These are phyloP conservation scores for Seiridium cupressi DNA, from an alignment of 2,329 filamentous ascomycete genomes.

Conservation along the genomic window DNA sequence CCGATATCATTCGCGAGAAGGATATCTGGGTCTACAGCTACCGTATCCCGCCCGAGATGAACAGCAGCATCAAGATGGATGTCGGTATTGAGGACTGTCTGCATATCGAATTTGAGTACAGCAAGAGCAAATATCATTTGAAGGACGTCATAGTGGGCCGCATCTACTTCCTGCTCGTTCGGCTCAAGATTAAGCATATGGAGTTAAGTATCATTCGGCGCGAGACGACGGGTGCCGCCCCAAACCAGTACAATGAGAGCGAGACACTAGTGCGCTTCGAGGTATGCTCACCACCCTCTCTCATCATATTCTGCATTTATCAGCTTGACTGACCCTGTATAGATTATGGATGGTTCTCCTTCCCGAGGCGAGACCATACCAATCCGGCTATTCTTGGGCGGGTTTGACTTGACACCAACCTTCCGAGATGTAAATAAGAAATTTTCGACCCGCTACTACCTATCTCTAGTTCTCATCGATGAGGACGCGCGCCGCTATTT, in stretches of 20 bases:
- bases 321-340: background rate
- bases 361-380: conserved; percentile 93
- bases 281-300: conserved; percentile 41
- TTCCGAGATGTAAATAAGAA: conserved; percentile 99
- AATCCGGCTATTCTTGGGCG: conserved; percentile 93
- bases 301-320: background rate
- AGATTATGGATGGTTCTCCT: conserved; percentile 99
- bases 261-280: conserved; percentile 97
- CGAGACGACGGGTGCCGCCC: conserved; percentile 93
- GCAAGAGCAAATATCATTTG: conserved; percentile 97
- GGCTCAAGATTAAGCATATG: conserved; percentile 99
- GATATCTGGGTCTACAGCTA: conserved; percentile 99
- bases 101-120: conserved; percentile 99
- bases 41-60: conserved; percentile 95
- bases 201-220: conserved; percentile 95
- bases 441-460: conserved; percentile 96
- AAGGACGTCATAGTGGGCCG: conserved; percentile 98
- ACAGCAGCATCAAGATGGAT: conserved; percentile 99
- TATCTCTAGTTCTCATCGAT: conserved; percentile 92
- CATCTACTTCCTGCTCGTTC: conserved; percentile 96
- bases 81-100: conserved; percentile 98
- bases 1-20: conserved; percentile 97
- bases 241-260: conserved; percentile 99
- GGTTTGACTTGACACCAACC: conserved; percentile 95
- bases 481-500: conserved; percentile 98